Evolutionary conservation across 768 basidiomycete species (phyloP).

Genomic region (Galerina marginata): DNA sequence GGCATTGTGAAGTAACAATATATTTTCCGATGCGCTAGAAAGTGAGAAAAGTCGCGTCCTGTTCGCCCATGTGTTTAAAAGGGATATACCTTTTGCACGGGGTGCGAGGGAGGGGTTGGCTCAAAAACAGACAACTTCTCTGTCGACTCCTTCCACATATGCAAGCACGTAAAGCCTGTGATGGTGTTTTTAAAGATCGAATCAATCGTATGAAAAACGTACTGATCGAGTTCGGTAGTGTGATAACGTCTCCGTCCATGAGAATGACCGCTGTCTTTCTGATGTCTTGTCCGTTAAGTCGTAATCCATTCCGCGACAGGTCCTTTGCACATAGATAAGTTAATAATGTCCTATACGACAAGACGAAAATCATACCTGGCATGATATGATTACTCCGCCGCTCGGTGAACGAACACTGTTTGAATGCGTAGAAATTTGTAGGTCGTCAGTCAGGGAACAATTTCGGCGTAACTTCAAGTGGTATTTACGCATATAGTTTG

Average conservation of each 20-base stretch:
- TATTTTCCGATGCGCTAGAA: slow-evolving; percentile 67
- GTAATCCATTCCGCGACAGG: slow-evolving; percentile 75
- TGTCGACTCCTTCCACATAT: slow-evolving; percentile 57
- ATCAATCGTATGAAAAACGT: slow-evolving; percentile 7
- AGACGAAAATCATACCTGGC: slow-evolving; percentile 55
- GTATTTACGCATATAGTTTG: slow-evolving; percentile 77
- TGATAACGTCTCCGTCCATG: slow-evolving; percentile 76
- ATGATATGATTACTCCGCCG: slow-evolving; percentile 79
- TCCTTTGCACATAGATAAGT: slow-evolving; percentile 50
- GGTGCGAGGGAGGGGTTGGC: slow-evolving; percentile 60
- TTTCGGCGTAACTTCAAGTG: neutral
- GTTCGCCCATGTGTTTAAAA: neutral
- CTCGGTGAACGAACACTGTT: slow-evolving; percentile 69
- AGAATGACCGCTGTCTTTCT: slow-evolving; percentile 71
- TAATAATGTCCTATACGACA: neutral
- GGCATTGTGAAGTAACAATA: slow-evolving; percentile 76
- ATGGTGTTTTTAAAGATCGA: neutral
- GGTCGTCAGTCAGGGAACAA: neutral
- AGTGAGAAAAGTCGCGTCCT: neutral
- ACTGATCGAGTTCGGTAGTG: slow-evolving; percentile 73
- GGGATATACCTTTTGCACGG: slow-evolving; percentile 56
- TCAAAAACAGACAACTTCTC: slow-evolving; percentile 65
- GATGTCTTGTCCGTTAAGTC: slow-evolving; percentile 72
- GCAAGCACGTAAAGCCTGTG: slow-evolving; percentile 69
- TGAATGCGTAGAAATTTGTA: neutral